Percentiles rank a stretch among this genome's conserved stretches.
Evolutionary conservation across 805 yeast genomes (phyloP).

Genomic region (Dipodascopsis tothii): DNA sequence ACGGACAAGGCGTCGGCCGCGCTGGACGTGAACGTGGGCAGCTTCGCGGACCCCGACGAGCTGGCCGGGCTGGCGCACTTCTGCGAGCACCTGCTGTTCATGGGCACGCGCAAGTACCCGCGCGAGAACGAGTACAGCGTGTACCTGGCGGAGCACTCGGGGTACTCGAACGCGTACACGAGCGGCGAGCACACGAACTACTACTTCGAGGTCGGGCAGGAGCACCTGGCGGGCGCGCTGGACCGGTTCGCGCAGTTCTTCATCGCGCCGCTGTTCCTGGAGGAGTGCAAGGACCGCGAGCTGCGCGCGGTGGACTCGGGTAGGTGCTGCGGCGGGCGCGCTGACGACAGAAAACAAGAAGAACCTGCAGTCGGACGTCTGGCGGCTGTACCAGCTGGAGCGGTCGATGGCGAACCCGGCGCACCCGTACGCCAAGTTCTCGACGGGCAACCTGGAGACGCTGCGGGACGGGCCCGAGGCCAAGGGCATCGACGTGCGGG

Average conservation of each 20-base stretch:
- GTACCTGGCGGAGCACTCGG: conserved; percentile 75
- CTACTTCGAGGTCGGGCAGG: conserved; percentile 74
- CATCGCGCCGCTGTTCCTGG: conserved; percentile 68
- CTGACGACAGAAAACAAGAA: conserved; percentile 65
- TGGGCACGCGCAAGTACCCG: conserved; percentile 75
- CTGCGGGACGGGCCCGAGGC: conserved; percentile 57
- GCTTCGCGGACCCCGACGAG: conserved; percentile 65
- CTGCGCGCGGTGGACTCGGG: conserved; percentile 83
- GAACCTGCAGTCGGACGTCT: conserved; percentile 77
- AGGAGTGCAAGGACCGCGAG: conserved; percentile 79
- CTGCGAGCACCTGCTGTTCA: conserved; percentile 75
- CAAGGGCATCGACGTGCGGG: conserved; percentile 66
- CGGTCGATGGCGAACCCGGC: conserved; percentile 60
- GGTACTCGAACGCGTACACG: conserved; percentile 87
- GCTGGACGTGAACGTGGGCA: conserved; percentile 70
- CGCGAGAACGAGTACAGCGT: conserved; percentile 65
- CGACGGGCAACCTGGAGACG: conserved; percentile 81
- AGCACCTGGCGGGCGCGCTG: conserved; percentile 73
- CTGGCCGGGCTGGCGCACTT: conserved; percentile 82
- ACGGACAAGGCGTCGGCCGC: conserved; percentile 61
- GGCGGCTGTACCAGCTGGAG: conserved; percentile 84
- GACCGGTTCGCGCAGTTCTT: conserved; percentile 93
- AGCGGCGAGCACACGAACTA: conserved; percentile 84
- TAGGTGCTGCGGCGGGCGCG: neutral
- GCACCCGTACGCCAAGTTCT: conserved; percentile 82